phyloP scores from a whole-genome alignment of 768 basidiomycete genomes.

The Tylopilus balloui region DNA sequence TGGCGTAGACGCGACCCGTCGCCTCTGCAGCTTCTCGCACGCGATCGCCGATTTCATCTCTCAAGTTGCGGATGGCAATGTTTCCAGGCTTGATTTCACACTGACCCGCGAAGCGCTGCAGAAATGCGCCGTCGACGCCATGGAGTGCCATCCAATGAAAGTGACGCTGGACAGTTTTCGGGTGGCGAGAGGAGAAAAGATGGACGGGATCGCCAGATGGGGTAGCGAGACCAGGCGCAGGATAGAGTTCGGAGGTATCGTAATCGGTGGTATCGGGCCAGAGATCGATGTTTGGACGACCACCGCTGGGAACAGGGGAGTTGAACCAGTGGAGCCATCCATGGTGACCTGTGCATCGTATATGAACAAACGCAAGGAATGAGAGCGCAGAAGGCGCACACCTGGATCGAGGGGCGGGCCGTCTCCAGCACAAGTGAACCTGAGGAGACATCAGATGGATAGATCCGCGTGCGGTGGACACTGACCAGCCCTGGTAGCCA shows the following conservation, averaged over 20 bases:
- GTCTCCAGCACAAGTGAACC: constrained; percentile 72
- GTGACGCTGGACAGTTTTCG: constrained; percentile 63
- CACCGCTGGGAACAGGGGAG: constrained; percentile 61
- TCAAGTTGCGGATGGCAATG: constrained; percentile 53
- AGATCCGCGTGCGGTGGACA: neutral
- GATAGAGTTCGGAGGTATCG: constrained; percentile 63
- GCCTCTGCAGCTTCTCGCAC: constrained; percentile 76
- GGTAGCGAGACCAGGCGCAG: constrained; percentile 60
- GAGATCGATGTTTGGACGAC: constrained; percentile 67
- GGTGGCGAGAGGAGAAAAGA: constrained; percentile 75
- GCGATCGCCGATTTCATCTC: constrained; percentile 70
- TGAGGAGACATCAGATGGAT: constrained; percentile 19
- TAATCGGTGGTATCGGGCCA: constrained; percentile 80
- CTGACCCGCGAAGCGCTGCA: constrained; percentile 73
- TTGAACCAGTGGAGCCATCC: constrained; percentile 88
- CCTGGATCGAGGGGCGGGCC: constrained; percentile 64
- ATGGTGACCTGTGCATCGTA: constrained; percentile 48
- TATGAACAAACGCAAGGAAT: neutral
- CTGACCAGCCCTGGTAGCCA: constrained; percentile 83
- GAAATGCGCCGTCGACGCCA: constrained; percentile 74
- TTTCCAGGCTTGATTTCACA: constrained; percentile 53
- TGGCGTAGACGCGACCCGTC: constrained; percentile 77
- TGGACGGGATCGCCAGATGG: constrained; percentile 55
- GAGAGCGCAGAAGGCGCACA: constrained; percentile 11
- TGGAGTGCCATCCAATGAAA: constrained; percentile 73